Evolutionary conservation across 2,329 filamentous ascomycete species (phyloP), one percentile per base, ranked within the genome.

Genomic region (Cryphonectria japonica): DNA sequence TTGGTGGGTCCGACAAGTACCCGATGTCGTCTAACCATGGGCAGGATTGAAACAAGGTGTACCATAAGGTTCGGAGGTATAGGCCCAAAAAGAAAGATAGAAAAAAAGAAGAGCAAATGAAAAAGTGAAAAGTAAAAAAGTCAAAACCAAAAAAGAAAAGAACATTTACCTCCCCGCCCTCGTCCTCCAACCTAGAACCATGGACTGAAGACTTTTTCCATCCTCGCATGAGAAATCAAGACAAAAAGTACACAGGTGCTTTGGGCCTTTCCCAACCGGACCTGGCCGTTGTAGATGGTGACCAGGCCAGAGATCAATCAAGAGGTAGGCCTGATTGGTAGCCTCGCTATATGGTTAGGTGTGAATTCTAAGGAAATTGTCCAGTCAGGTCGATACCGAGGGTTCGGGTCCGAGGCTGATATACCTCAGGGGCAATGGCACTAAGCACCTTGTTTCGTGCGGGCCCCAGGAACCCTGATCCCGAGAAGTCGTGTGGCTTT

Each of bases 341-440:
- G 71, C 71, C 71, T 68, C 60, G 39, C 50, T n/a, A n/a, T 50
- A 34, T 29, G n/a, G 26, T 26, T 37, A 54, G 50, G 59, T 19
- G 34, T 54, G 61, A 43, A 59, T 60, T 39, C 26, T 34, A n/a
- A 34, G 11, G 41, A 26, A 61, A 52, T 61, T 50, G 64, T 59
- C 63, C n/a, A 14, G 34, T 66, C n/a, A 39, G 32, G 39, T 57
- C 50, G 62, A 54, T 65, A 70, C 60, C 71, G 61, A 72, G 68
- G 43, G 29, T 22, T 43, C 62, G 68, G 68, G 60, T 66, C 64
- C 60, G 66, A 71, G 69, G 69, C 67, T 71, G 67, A 71, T 64
- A 29, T 61, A 65, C 46, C 61, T 69, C 59, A 69, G 66, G 66
- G 61, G 41, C 39, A 41, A 46, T 50, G 26, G 63, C n/a, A 32